Conservation (phyloP, 768 basidiomycete genomes). For the Leccinum incarnatum region DNA sequence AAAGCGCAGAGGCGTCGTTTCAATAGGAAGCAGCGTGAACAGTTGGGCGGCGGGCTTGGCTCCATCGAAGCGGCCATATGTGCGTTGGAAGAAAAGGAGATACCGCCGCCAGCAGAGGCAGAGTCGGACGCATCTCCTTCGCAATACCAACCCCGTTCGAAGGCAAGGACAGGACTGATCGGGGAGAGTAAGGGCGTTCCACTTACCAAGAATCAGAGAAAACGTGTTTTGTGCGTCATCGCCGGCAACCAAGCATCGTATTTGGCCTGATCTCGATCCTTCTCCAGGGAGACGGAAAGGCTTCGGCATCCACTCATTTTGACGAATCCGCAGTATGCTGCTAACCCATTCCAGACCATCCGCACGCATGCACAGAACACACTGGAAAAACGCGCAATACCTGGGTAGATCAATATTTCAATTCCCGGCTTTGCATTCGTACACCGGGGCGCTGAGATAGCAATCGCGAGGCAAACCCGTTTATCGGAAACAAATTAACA, state of each 20-base stretch:
- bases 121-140: conserved; percentile 18
- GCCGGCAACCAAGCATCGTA: neutral
- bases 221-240: conserved; percentile 60
- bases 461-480: neutral
- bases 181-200: conserved; percentile 61
- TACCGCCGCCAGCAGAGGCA: conserved; percentile 14
- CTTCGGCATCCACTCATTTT: conserved; percentile 69
- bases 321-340: conserved; percentile 58
- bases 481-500: conserved; percentile 17
- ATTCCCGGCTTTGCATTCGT: neutral
- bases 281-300: conserved; percentile 58
- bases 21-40: conserved; percentile 67
- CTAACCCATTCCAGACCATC: conserved; percentile 75
- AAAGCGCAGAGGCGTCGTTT: conserved; percentile 69
- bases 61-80: conserved; percentile 55
- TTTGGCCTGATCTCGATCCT: neutral
- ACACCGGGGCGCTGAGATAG: neutral
- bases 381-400: conserved; percentile 48
- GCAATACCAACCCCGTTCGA: conserved; percentile 10
- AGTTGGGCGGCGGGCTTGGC: conserved; percentile 49
- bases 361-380: conserved; percentile 80
- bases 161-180: conserved; percentile 51
- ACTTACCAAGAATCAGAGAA: conserved; percentile 62
- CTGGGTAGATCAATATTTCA: neutral
- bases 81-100: conserved; percentile 43